Percentiles rank a stretch among this genome's conserved stretches.
These are phyloP conservation scores for Eimeria brunetti DNA, from an alignment of 169 alveolate genomes.

Conservation along the genomic window DNA sequence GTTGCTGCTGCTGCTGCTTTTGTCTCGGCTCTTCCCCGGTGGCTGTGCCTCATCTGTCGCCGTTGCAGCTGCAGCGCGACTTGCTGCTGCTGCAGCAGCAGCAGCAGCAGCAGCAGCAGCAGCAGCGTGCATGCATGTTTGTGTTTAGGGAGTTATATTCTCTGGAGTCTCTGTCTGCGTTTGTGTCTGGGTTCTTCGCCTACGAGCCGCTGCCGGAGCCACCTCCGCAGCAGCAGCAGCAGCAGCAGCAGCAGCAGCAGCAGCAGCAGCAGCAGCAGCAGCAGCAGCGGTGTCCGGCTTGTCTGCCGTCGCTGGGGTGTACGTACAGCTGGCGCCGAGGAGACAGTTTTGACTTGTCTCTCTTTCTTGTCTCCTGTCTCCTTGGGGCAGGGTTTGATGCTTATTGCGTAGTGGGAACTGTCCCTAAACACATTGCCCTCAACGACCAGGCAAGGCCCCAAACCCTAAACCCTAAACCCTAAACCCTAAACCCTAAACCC, in stretches of 20 bases:
- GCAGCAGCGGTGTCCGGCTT: conserved; percentile 86
- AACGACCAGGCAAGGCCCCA: conserved; percentile 33
- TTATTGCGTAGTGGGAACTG: conserved; percentile 90
- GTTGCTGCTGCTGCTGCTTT: background rate
- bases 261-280: conserved; percentile 88
- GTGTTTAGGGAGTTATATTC: conserved; percentile 86
- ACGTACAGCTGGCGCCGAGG: conserved; percentile 90
- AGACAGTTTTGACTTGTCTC: conserved; percentile 89
- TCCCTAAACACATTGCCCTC: conserved; percentile 83
- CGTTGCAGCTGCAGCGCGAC: background rate
- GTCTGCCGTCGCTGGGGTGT: conserved; percentile 90
- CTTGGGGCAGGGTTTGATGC: conserved; percentile 90
- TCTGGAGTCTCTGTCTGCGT: conserved; percentile 87
- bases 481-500: conserved; percentile 52
- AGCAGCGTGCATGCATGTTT: background rate
- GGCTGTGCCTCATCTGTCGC: background rate
- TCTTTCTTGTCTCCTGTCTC: conserved; percentile 25
- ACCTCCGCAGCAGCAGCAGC: no score
- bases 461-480: conserved; percentile 45
- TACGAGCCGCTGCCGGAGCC: conserved; percentile 91
- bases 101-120: conserved; percentile 21
- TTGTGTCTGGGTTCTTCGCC: conserved; percentile 86
- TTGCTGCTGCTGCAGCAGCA: background rate
- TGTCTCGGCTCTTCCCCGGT: conserved; percentile 1
- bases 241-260: no score